Percentiles rank a stretch among this genome's conserved stretches.
Conservation (phyloP, 331 rosid species). For the Malus hybrid region DNA sequence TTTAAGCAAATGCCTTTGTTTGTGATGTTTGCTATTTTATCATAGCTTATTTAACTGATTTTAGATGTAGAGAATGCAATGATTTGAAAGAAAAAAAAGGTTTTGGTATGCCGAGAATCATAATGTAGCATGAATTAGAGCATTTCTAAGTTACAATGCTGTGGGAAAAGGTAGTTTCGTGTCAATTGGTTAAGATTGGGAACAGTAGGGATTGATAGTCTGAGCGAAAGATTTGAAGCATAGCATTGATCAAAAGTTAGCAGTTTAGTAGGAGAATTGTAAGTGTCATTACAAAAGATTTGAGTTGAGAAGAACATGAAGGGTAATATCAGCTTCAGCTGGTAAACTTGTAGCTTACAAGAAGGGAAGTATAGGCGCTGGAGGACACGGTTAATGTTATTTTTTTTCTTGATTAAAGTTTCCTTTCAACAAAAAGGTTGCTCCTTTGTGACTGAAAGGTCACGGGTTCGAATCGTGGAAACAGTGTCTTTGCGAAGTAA, state of each 20-base stretch:
- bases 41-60: background rate
- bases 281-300: background rate
- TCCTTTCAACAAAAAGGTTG: background rate
- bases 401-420: background rate
- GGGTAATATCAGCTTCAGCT: background rate
- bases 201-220: background rate
- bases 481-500: too few relatives aligned
- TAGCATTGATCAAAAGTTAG: background rate
- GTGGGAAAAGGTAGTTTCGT: background rate
- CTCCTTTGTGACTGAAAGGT: too few relatives aligned
- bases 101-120: background rate
- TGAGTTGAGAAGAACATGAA: background rate
- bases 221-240: background rate
- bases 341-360: background rate
- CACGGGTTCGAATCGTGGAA: too few relatives aligned
- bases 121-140: background rate
- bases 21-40: background rate
- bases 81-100: background rate
- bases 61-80: background rate
- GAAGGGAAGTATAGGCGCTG: background rate
- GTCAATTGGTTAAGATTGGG: background rate
- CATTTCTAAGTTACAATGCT: background rate
- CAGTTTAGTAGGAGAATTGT: background rate
- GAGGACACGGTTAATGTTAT: too few relatives aligned
- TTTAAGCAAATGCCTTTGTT: background rate